phyloP scores from a whole-genome alignment of 305 asterid species.

The Fraxinus greggii region DNA sequence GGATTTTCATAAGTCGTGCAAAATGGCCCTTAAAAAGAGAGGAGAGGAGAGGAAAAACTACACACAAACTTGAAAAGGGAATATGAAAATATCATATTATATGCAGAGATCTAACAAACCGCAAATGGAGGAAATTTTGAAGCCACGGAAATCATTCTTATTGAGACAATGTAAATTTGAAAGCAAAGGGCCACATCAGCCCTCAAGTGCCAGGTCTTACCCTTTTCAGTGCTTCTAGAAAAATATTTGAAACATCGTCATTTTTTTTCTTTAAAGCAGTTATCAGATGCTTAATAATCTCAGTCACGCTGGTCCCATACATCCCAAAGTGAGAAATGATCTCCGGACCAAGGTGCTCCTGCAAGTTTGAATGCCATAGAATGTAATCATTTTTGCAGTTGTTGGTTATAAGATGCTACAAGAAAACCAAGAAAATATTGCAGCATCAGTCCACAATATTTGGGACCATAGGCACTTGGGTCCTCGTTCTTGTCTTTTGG shows the following conservation, averaged over 20 bases:
- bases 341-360: conserved; percentile 85
- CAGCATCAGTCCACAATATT: neutral
- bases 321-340: conserved; percentile 65
- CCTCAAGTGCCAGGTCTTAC: conserved; percentile 33
- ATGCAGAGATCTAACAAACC: neutral
- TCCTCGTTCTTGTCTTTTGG: neutral
- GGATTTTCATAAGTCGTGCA: neutral
- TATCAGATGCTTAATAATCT: conserved; percentile 82
- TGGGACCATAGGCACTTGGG: neutral
- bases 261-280: conserved; percentile 64
- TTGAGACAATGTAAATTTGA: neutral
- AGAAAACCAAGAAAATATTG: neutral
- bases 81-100: neutral
- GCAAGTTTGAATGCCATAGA: conserved; percentile 30
- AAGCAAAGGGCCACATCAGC: conserved; percentile 14
- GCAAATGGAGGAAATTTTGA: neutral
- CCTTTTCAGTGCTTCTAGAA: conserved; percentile 72
- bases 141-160: neutral
- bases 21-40: neutral
- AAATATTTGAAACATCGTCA: conserved; percentile 54
- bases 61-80: neutral
- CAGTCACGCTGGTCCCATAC: conserved; percentile 65
- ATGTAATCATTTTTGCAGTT: conserved; percentile 1
- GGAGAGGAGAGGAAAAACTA: neutral
- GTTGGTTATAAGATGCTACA: conserved; percentile 12